phyloP scores from a whole-genome alignment of 1,284 basidiomycete genomes.

The Leccinum solheimii region DNA sequence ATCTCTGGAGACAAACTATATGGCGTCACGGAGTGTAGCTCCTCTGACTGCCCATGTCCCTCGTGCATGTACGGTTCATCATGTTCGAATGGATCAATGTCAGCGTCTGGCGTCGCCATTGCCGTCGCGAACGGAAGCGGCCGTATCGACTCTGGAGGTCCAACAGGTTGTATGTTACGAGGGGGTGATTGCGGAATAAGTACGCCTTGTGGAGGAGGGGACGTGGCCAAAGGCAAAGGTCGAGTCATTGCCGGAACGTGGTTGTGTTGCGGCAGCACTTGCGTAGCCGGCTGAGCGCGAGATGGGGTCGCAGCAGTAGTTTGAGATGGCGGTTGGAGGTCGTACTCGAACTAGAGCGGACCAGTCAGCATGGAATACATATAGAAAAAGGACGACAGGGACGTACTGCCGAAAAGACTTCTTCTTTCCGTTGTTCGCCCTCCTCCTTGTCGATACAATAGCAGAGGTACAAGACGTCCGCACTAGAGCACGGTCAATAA shows the following conservation, averaged over 20 bases:
- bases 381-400: neutral
- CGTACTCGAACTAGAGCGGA: conserved; percentile 43
- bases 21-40: conserved; percentile 20
- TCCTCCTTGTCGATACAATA: conserved; percentile 84
- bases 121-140: conserved; percentile 14
- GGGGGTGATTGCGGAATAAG: conserved; percentile 18
- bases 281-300: conserved; percentile 13
- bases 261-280: conserved; percentile 12
- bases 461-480: conserved; percentile 86
- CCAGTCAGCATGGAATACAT: conserved; percentile 8
- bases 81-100: conserved; percentile 39
- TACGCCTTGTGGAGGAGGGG: conserved; percentile 15
- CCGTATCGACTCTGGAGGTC: conserved; percentile 16
- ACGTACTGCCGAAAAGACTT: conserved; percentile 73
- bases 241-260: conserved; percentile 4
- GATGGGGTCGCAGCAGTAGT: conserved; percentile 1
- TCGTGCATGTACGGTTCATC: conserved; percentile 33
- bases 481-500: conserved; percentile 36
- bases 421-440: conserved; percentile 60
- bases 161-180: conserved; percentile 12
- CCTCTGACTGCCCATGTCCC: conserved; percentile 10
- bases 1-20: conserved; percentile 32
- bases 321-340: conserved; percentile 39
- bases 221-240: conserved; percentile 11
- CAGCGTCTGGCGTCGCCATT: conserved; percentile 24